Conservation (phyloP, 1,284 basidiomycete genomes). For the Malassezia globosa region DNA sequence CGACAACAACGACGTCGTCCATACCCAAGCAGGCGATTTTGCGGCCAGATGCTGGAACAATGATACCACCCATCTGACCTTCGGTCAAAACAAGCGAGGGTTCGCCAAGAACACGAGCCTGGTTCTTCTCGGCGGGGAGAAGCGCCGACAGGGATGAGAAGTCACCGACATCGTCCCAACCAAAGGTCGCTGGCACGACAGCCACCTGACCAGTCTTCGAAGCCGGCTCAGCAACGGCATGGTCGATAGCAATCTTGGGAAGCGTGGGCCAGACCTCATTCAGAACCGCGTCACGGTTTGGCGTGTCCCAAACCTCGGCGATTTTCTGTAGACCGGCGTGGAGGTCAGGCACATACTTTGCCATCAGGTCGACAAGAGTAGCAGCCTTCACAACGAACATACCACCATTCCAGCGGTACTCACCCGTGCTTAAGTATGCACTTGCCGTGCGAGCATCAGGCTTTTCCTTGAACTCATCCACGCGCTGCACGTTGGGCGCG, state of each 20-base stretch:
- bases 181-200: slow-evolving; percentile 45
- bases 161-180: slow-evolving; percentile 47
- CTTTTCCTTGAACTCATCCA: slow-evolving; percentile 47
- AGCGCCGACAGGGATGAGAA: slow-evolving; percentile 42
- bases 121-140: slow-evolving; percentile 43
- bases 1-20: slow-evolving; percentile 46
- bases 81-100: slow-evolving; percentile 37
- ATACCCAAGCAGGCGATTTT: slow-evolving; percentile 45
- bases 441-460: slow-evolving; percentile 44
- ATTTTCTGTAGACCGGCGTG: slow-evolving; percentile 36
- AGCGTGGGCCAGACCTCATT: slow-evolving; percentile 37
- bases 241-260: slow-evolving; percentile 47
- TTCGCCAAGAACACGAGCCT: slow-evolving; percentile 46
- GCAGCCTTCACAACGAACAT: slow-evolving; percentile 47
- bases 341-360: slow-evolving; percentile 34
- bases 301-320: slow-evolving; percentile 37
- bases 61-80: slow-evolving; percentile 41
- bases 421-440: slow-evolving; percentile 41
- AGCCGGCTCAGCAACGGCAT: slow-evolving; percentile 46
- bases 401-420: slow-evolving; percentile 47
- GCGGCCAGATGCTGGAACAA: slow-evolving; percentile 37
- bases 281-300: slow-evolving; percentile 21
- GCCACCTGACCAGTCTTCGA: slow-evolving; percentile 42
- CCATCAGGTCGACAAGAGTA: slow-evolving; percentile 32
- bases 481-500: slow-evolving; percentile 42